Conservation (phyloP, 768 basidiomycete species). For the Rhodotorula graminis region DNA sequence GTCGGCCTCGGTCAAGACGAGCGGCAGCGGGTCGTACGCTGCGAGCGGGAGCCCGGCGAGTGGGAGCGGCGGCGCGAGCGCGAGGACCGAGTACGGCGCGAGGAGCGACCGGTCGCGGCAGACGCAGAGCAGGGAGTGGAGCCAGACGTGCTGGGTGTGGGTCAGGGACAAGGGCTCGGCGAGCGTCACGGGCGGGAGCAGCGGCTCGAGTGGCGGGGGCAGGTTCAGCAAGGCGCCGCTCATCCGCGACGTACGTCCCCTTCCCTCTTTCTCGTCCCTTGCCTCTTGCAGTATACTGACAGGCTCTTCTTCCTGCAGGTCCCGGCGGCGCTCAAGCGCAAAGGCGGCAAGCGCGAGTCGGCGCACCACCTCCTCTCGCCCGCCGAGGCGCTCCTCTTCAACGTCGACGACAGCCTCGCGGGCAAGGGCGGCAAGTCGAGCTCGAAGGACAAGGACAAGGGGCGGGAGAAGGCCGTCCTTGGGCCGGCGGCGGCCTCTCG, state of each 20-base stretch:
- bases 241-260: slow-evolving; percentile 17
- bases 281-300: background rate
- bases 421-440: slow-evolving; percentile 8
- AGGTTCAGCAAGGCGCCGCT: slow-evolving; percentile 34
- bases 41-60: background rate
- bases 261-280: background rate
- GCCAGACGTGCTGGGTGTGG: slow-evolving; percentile 37
- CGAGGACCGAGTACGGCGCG: slow-evolving; percentile 13
- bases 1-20: background rate
- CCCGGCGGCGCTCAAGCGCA: slow-evolving; percentile 34
- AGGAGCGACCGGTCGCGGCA: slow-evolving; percentile 8
- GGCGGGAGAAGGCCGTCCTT: background rate
- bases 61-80: background rate
- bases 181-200: background rate
- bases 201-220: background rate
- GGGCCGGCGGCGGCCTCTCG: slow-evolving; percentile 4
- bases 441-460: slow-evolving; percentile 23
- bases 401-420: slow-evolving; percentile 8
- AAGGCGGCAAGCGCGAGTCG: slow-evolving; percentile 24
- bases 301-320: slow-evolving; percentile 4
- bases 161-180: background rate
- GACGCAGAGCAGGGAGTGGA: slow-evolving; percentile 36
- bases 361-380: slow-evolving; percentile 38
- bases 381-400: slow-evolving; percentile 25
- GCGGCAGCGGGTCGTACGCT: background rate